Percentiles rank a stretch among this genome's conserved stretches.
Conservation (phyloP, 257 asterid genomes). For the Rehmannia glutinosa region DNA sequence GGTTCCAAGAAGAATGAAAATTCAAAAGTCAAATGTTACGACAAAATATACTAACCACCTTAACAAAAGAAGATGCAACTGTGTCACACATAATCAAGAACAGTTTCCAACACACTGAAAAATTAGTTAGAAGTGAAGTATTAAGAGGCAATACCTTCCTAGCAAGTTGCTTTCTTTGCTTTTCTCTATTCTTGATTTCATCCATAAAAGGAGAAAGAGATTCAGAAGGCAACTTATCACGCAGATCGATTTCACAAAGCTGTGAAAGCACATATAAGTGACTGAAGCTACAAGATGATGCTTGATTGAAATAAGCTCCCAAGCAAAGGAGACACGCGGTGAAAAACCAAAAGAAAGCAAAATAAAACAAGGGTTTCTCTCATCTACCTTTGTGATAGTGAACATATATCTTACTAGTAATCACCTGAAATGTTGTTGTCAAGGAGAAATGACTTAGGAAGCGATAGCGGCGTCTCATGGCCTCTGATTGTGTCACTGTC, state of each 20-base stretch:
- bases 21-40: neutral
- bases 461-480: constrained; percentile 84
- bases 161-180: constrained; percentile 72
- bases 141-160: constrained; percentile 59
- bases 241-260: constrained; percentile 87
- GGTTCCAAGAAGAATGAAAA: neutral
- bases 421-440: constrained; percentile 89
- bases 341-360: neutral
- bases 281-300: neutral
- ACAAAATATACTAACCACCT: neutral
- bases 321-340: neutral
- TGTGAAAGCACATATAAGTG: constrained; percentile 28
- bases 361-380: constrained; percentile 8
- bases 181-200: constrained; percentile 90
- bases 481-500: constrained; percentile 83
- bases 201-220: constrained; percentile 85
- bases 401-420: neutral
- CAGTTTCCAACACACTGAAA: constrained; percentile 2
- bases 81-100: constrained; percentile 1
- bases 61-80: constrained; percentile 3
- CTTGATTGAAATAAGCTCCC: constrained; percentile 9
- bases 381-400: neutral
- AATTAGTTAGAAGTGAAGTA: neutral
- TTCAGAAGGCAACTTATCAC: constrained; percentile 57
- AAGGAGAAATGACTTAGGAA: constrained; percentile 91